A percentile compares a stretch with the other conserved stretches of the same genome.
Conservation (phyloP, 2,329 filamentous ascomycete species). For the Claviceps digitariae region DNA sequence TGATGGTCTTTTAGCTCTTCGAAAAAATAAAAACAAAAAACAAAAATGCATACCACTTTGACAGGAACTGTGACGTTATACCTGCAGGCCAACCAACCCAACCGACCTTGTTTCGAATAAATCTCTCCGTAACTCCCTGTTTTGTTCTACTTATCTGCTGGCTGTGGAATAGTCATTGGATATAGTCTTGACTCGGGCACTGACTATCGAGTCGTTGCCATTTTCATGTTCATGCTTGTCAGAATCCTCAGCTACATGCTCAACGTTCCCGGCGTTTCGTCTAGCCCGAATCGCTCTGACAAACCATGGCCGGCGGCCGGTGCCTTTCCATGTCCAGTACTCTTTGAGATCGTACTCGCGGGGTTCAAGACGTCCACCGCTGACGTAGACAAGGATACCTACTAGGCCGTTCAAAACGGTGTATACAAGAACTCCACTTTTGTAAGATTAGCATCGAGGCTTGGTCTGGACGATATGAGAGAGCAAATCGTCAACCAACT, state of each 20-base stretch:
- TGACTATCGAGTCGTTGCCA: neutral
- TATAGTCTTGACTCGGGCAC: slow-evolving; percentile 4
- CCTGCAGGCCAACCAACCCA: neutral
- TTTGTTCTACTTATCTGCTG: neutral
- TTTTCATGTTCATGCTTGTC: slow-evolving; percentile 1
- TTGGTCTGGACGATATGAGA: neutral
- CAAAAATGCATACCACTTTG: neutral
- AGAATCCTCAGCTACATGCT: neutral
- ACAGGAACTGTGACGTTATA: neutral
- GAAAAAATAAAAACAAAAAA: too few species aligned
- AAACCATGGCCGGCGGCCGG: slow-evolving; percentile 34
- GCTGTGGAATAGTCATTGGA: slow-evolving; percentile 5
- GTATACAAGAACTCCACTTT: slow-evolving; percentile 41
- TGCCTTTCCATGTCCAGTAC: slow-evolving; percentile 40
- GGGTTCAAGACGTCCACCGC: slow-evolving; percentile 30
- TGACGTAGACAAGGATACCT: slow-evolving; percentile 29
- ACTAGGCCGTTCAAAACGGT: slow-evolving; percentile 35
- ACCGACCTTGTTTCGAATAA: neutral
- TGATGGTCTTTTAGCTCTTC: neutral
- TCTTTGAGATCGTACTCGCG: slow-evolving; percentile 41
- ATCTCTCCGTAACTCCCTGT: neutral
- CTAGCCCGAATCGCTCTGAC: slow-evolving; percentile 22
- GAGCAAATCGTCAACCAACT: slow-evolving; percentile 15
- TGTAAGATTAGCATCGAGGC: neutral
- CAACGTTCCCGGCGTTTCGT: neutral